Evolutionary conservation across 176 grass and related monocot genomes (phyloP), one percentile per base, ranked within the genome.

Genomic region (Eleusine coracana): DNA sequence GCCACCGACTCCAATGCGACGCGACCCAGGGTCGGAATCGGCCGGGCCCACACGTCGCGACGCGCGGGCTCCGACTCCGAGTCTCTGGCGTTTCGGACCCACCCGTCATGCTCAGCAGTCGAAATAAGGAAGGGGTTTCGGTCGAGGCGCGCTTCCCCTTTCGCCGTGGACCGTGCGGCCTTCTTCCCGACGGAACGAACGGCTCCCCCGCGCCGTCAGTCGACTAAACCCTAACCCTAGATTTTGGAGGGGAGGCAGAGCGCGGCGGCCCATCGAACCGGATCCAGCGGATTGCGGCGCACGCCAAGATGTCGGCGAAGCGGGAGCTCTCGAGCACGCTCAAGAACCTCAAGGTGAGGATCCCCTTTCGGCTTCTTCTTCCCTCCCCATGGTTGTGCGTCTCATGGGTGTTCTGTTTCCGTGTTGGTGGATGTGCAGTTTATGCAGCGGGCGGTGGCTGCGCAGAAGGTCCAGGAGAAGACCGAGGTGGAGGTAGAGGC

Each of bases 291-390:
- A 3, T 46, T 15, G 75, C 38, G 75, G 67, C 34, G 51, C 28
- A 0, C 68, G 66, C 28, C 25, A 11, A 20, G 66, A 90, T 90
- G 88, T 90, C 94, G 90, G 90, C 88, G 76, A 98, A 95, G 80
- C 82, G 93, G 60, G 95, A 94, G 92, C 90, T 98, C 71, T 98
- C 95, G 29, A 91, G 80, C 68, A 98, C 92, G 16, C 90, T 98
- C 46, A 91, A 70, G 88, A 95, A 91, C 49, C 84, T 98, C 1
- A 98, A 98, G 88, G 95, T 84, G 45, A 89, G 25, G 36, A 58
- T 10, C 21, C 40, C 28, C 7, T 52, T 4, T 64, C 39, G 0
- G 21, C 3, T 3, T 74, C n/a, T 27, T 7, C 81, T 54, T 55
- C 61, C 11, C 46, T 28, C 37, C 50, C 48, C 37, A 49, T 75